These are phyloP conservation scores for Barnettozyma vustinii DNA, from an alignment of 805 yeast genomes.

Conservation along the genomic window DNA sequence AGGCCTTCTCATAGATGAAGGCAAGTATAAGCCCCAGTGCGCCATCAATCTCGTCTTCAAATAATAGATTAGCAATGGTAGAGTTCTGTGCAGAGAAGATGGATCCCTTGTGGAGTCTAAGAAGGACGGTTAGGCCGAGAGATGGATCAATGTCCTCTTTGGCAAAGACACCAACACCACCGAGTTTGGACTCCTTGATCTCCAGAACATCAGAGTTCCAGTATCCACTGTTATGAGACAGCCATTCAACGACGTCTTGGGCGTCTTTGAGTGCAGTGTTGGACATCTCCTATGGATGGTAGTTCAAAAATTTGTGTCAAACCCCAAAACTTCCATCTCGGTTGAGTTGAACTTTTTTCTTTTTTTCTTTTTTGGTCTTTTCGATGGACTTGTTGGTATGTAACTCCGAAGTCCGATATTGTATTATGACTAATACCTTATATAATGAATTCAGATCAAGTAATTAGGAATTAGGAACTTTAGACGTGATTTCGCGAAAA, in stretches of 20 bases:
- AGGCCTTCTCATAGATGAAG: constrained; percentile 62
- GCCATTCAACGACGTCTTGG: constrained; percentile 38
- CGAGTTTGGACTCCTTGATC: constrained; percentile 42
- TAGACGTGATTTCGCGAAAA: background rate
- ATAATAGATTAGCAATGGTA: constrained; percentile 57
- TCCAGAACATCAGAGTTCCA: constrained; percentile 45
- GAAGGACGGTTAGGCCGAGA: constrained; percentile 27
- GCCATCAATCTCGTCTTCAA: constrained; percentile 57
- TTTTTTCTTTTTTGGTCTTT: background rate
- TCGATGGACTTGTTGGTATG: no score
- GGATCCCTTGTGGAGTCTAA: constrained; percentile 57
- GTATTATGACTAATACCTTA: background rate
- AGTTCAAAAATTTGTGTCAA: background rate
- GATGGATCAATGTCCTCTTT: constrained; percentile 32
- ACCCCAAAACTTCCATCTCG: no score
- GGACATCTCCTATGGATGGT: constrained; percentile 22
- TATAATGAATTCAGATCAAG: background rate
- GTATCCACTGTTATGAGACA: constrained; percentile 44
- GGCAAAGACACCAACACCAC: constrained; percentile 77
- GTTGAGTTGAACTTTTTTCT: background rate
- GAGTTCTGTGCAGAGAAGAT: constrained; percentile 56
- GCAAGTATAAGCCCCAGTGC: constrained; percentile 63
- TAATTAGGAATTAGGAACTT: background rate
- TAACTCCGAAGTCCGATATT: background rate
- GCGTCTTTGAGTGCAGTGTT: constrained; percentile 24